A percentile compares a stretch with the other conserved stretches of the same genome.
phyloP scores from a whole-genome alignment of 352 stramenopile genomes.

The Phytopythium aichiense region DNA sequence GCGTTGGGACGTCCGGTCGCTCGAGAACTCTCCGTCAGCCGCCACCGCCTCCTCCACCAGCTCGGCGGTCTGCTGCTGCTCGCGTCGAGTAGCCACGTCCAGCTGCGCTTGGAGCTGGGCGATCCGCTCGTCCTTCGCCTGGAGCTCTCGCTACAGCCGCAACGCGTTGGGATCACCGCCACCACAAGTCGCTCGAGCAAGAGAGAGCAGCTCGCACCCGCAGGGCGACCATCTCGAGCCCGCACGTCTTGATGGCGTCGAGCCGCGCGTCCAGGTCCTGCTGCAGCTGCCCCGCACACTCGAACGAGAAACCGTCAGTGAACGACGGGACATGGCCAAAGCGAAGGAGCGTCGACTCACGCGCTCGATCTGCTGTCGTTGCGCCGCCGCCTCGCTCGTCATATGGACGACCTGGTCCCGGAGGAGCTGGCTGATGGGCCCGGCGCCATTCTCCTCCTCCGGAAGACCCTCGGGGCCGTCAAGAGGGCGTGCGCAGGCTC shows the following conservation, averaged over 20 bases:
- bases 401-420: constrained; percentile 43
- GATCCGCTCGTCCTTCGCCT: constrained; percentile 40
- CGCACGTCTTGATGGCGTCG: constrained; percentile 54
- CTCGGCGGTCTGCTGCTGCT: constrained; percentile 37
- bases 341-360: constrained; percentile 11
- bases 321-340: not conserved
- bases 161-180: not conserved
- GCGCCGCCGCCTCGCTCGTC: constrained; percentile 38
- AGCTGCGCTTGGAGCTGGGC: constrained; percentile 29
- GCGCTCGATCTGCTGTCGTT: constrained; percentile 42
- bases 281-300: constrained; percentile 36
- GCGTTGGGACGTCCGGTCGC: constrained; percentile 9
- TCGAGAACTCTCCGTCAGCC: not conserved
- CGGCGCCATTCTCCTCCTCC: not conserved
- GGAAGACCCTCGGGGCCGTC: not conserved
- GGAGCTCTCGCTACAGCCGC: constrained; percentile 34
- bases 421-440: constrained; percentile 15
- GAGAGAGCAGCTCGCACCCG: constrained; percentile 22
- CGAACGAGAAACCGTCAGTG: constrained; percentile 6
- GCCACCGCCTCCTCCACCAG: constrained; percentile 12
- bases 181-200: not conserved
- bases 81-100: constrained; percentile 25
- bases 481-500: constrained; percentile 1
- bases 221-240: constrained; percentile 52
- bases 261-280: constrained; percentile 48